phyloP scores from a whole-genome alignment of 805 yeast genomes.

The Yamadazyma sp. region DNA sequence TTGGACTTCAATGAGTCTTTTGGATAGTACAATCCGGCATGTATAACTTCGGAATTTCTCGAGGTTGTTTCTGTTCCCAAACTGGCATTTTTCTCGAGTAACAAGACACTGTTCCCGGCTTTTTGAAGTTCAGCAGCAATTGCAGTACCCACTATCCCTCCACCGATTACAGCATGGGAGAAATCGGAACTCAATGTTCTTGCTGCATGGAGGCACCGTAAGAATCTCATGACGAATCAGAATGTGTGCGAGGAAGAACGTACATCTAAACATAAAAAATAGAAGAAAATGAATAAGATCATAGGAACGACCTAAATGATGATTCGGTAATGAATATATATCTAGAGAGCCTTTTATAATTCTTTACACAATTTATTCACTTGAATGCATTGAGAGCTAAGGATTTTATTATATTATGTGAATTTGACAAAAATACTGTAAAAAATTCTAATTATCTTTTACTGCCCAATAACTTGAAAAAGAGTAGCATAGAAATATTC shows the following conservation, averaged over 20 bases:
- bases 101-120: slow-evolving; percentile 50
- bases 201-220: slow-evolving; percentile 2
- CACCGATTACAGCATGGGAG: slow-evolving; percentile 76
- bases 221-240: slow-evolving; percentile 1
- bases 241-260: too few relatives aligned
- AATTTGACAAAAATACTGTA: too few relatives aligned
- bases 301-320: background rate
- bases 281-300: too few relatives aligned
- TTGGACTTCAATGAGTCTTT: slow-evolving; percentile 61
- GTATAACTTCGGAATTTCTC: slow-evolving; percentile 91
- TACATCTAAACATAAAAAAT: too few relatives aligned
- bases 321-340: too few relatives aligned
- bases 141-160: slow-evolving; percentile 83
- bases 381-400: too few relatives aligned
- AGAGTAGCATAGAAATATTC: too few relatives aligned
- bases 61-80: slow-evolving; percentile 82
- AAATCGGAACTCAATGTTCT: slow-evolving; percentile 39
- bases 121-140: slow-evolving; percentile 66
- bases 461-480: too few relatives aligned
- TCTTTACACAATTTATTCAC: too few relatives aligned
- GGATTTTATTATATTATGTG: too few relatives aligned
- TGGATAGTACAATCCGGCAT: slow-evolving; percentile 87
- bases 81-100: slow-evolving; percentile 66
- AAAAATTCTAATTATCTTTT: too few relatives aligned
- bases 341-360: too few relatives aligned